Percentiles rank a stretch among this genome's conserved stretches.
Evolutionary conservation across 176 grass and related monocot species (phyloP).

Genomic region (Musa beccarii): DNA sequence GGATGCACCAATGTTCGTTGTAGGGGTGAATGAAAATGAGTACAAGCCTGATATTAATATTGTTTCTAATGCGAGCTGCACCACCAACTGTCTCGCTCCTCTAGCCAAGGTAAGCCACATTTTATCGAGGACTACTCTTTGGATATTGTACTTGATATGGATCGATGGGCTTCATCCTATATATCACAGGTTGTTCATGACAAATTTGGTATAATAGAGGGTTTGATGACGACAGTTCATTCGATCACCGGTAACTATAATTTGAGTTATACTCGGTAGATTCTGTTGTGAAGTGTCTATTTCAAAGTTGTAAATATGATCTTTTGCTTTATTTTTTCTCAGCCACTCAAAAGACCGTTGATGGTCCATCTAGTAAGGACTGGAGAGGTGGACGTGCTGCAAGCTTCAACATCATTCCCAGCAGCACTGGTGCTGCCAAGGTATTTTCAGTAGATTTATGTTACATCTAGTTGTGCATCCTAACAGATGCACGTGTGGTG

Average conservation of each 20-base stretch:
- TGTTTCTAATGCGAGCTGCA: constrained; percentile 16
- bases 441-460: background rate
- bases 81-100: constrained; percentile 17
- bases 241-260: background rate
- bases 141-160: background rate
- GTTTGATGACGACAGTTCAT: constrained; percentile 15
- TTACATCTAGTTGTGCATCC: too few species aligned
- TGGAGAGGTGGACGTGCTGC: constrained; percentile 22
- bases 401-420: constrained; percentile 17
- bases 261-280: background rate
- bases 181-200: constrained; percentile 3
- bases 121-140: too few species aligned
- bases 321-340: background rate
- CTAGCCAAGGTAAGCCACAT: background rate
- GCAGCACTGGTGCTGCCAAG: constrained; percentile 18
- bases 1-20: constrained; percentile 15
- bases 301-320: background rate
- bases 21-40: constrained; percentile 1
- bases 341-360: constrained; percentile 19
- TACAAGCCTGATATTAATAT: constrained; percentile 13
- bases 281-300: background rate
- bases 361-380: constrained; percentile 16
- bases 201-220: constrained; percentile 5
- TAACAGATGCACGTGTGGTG: too few species aligned
- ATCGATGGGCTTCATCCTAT: background rate